phyloP scores from a whole-genome alignment of 768 basidiomycete genomes.

The Tricholoma furcatifolium region DNA sequence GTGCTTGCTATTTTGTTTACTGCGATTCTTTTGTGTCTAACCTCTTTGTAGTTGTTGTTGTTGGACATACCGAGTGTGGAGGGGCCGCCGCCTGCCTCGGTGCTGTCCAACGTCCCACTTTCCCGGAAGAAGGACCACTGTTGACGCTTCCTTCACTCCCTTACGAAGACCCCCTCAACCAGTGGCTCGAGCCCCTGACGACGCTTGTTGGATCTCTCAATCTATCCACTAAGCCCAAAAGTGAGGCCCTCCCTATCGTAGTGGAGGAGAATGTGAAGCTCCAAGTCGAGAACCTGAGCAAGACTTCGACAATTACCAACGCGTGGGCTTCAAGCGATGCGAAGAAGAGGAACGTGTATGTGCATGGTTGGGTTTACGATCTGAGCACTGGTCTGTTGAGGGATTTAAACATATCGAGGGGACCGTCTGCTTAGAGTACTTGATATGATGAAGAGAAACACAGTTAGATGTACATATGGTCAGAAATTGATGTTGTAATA shows the following conservation, averaged over 20 bases:
- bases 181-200: slow-evolving; percentile 65
- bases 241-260: slow-evolving; percentile 41
- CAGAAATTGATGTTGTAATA: neutral
- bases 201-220: slow-evolving; percentile 46
- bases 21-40: slow-evolving; percentile 27
- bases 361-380: slow-evolving; percentile 77
- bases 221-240: slow-evolving; percentile 33
- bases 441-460: no score
- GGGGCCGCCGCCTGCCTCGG: slow-evolving; percentile 61
- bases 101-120: slow-evolving; percentile 37
- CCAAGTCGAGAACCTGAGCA: slow-evolving; percentile 52
- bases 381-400: slow-evolving; percentile 54
- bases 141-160: slow-evolving; percentile 34
- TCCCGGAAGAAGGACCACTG: slow-evolving; percentile 28
- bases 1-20: slow-evolving; percentile 46
- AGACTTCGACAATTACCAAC: slow-evolving; percentile 41
- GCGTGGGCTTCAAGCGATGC: slow-evolving; percentile 46
- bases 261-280: slow-evolving; percentile 60
- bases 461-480: neutral
- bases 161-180: slow-evolving; percentile 50
- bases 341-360: slow-evolving; percentile 45
- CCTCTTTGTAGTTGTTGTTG: slow-evolving; percentile 62
- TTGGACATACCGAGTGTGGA: slow-evolving; percentile 83
- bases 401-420: slow-evolving; percentile 52
- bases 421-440: slow-evolving; percentile 22